Conservation (phyloP, 768 basidiomycete genomes). For the Hypsizygus marmoreus region DNA sequence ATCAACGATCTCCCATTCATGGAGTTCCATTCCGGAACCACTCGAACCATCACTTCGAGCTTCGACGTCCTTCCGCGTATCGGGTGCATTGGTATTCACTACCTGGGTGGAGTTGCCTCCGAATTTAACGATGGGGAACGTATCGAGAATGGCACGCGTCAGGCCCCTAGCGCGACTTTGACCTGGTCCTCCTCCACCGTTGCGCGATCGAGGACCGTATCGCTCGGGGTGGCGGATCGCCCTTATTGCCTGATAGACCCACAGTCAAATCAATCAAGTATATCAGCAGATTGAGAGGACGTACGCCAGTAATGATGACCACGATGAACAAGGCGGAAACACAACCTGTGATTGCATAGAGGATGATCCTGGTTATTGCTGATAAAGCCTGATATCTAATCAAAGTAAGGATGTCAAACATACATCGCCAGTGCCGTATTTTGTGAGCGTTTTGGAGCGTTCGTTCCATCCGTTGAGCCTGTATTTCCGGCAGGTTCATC, state of each 20-base stretch:
- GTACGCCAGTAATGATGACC: conserved; percentile 83
- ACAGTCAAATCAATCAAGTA: conserved; percentile 10
- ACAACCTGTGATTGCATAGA: conserved; percentile 87
- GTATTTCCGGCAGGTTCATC: conserved; percentile 23
- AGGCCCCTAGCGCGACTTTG: conserved; percentile 83
- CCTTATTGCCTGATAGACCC: conserved; percentile 73
- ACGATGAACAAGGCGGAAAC: conserved; percentile 83
- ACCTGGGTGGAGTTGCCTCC: conserved; percentile 30
- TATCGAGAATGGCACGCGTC: conserved; percentile 91
- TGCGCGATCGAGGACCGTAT: conserved; percentile 73
- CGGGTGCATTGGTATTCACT: conserved; percentile 1
- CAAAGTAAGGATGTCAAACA: conserved; percentile 19
- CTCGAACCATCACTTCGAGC: conserved; percentile 11
- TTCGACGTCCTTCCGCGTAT: conserved; percentile 35
- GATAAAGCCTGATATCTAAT: conserved; percentile 7
- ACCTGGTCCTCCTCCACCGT: conserved; percentile 38
- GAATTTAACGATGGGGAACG: conserved; percentile 94
- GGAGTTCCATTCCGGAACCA: conserved; percentile 9
- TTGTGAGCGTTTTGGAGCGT: conserved; percentile 10
- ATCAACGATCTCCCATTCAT: conserved; percentile 19
- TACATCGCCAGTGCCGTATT: conserved; percentile 80
- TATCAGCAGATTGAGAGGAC: conserved; percentile 24
- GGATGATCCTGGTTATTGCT: conserved; percentile 58
- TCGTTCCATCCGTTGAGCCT: conserved; percentile 22
- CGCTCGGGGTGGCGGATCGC: conserved; percentile 88